Percentiles rank a stretch among this genome's conserved stretches.
These are phyloP conservation scores for Pyrus pyrifolia DNA, from an alignment of 306 rosid genomes.

Conservation along the genomic window DNA sequence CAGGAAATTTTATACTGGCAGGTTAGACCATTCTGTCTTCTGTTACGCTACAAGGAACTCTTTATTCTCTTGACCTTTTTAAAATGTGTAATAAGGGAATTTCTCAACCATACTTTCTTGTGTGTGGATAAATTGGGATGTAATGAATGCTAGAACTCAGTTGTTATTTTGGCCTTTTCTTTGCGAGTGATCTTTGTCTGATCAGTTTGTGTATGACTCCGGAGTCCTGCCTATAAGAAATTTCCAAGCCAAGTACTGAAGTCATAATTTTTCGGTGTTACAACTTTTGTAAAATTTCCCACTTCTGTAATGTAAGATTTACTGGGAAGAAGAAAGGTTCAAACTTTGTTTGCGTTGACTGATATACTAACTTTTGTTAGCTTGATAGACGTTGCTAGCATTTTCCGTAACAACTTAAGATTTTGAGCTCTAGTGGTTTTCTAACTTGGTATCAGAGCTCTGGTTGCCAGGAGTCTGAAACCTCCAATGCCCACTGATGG, in stretches of 20 bases:
- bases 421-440: neutral
- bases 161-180: neutral
- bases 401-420: neutral
- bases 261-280: neutral
- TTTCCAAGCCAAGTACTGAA: neutral
- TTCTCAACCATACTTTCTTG: neutral
- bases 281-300: neutral
- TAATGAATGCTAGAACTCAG: neutral
- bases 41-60: neutral
- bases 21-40: slow-evolving; percentile 26
- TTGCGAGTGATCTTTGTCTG: neutral
- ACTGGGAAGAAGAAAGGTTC: neutral
- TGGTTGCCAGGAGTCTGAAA: neutral
- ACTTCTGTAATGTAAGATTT: too few relatives aligned
- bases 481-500: neutral
- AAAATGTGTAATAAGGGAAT: neutral
- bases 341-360: neutral
- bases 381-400: neutral
- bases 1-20: slow-evolving; percentile 81
- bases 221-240: neutral
- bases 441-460: neutral
- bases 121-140: neutral
- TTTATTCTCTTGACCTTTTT: neutral
- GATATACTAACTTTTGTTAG: neutral
- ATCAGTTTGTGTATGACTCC: neutral